A percentile compares a stretch with the other conserved stretches of the same genome.
Evolutionary conservation across 352 stramenopile genomes (phyloP).

Genomic region (Globisporangium radiosum): DNA sequence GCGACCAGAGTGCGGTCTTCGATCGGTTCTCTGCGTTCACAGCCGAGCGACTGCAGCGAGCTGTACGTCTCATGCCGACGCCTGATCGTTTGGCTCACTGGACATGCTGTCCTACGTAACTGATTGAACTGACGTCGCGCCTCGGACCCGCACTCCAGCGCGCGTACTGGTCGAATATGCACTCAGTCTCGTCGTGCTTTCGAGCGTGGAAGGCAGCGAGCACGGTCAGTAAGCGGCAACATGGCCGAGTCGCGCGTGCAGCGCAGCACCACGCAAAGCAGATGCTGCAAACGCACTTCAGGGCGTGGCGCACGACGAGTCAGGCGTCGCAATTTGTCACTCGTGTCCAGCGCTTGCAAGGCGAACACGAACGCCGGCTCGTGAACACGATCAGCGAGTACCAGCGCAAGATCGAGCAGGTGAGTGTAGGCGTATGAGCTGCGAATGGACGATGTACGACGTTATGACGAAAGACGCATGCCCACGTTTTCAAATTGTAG

Average conservation of each 20-base stretch:
- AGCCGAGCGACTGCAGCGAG: slow-evolving; percentile 13
- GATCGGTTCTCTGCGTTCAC: slow-evolving; percentile 28
- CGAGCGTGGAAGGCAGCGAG: slow-evolving; percentile 19
- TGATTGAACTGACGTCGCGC: too few species aligned
- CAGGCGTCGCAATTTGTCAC: slow-evolving; percentile 6
- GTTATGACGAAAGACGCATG: too few species aligned
- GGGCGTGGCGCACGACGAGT: slow-evolving; percentile 6
- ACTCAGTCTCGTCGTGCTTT: slow-evolving; percentile 21
- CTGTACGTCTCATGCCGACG: slow-evolving; percentile 12
- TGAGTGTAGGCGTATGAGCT: background rate
- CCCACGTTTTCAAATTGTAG: slow-evolving; percentile 3
- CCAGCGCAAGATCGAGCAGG: slow-evolving; percentile 36
- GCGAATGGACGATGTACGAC: background rate
- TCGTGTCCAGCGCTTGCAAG: slow-evolving; percentile 23
- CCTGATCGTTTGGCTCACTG: too few species aligned
- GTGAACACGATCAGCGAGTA: slow-evolving; percentile 28
- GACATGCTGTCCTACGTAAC: too few species aligned
- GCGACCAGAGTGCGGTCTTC: slow-evolving; percentile 12
- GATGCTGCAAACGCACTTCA: slow-evolving; percentile 4
- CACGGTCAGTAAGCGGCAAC: background rate
- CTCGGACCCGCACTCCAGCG: slow-evolving; percentile 9
- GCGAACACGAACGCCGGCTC: slow-evolving; percentile 22
- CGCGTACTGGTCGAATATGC: slow-evolving; percentile 16
- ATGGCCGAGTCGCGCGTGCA: slow-evolving; percentile 7
- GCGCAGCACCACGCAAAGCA: slow-evolving; percentile 15